phyloP scores from a whole-genome alignment of 345 rosid species.

The Clausena lansium region DNA sequence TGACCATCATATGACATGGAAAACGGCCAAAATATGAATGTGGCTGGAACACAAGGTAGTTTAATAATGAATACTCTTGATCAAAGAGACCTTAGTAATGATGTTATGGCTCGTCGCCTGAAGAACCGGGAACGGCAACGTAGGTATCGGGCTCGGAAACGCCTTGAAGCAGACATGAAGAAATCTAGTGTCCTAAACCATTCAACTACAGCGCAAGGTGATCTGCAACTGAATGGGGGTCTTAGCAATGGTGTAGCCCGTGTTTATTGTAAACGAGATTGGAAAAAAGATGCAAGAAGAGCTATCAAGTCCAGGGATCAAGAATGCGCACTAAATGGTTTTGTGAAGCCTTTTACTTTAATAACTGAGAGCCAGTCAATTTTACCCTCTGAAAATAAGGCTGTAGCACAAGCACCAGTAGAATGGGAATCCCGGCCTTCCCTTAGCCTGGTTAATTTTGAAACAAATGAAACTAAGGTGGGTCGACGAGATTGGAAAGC shows the following conservation, averaged over 20 bases:
- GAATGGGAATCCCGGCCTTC: conserved; percentile 27
- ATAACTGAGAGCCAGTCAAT: conserved; percentile 18
- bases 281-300: conserved; percentile 79
- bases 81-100: conserved; percentile 26
- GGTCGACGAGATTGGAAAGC: conserved; percentile 71
- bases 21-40: conserved; percentile 33
- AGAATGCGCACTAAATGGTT: conserved; percentile 25
- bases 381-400: conserved; percentile 4
- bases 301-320: conserved; percentile 33
- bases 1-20: conserved; percentile 32
- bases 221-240: conserved; percentile 26
- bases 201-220: conserved; percentile 19
- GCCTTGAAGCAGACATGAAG: conserved; percentile 50
- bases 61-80: conserved; percentile 27
- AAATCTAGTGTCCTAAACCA: conserved; percentile 20
- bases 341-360: conserved; percentile 11
- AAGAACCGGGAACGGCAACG: conserved; percentile 85
- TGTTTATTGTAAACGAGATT: conserved; percentile 53
- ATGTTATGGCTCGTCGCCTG: conserved; percentile 50
- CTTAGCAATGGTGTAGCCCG: conserved; percentile 25
- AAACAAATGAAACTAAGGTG: conserved; percentile 21
- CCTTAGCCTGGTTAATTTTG: conserved; percentile 13
- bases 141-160: conserved; percentile 68
- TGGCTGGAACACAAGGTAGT: conserved; percentile 29
- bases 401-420: conserved; percentile 15